Evolutionary conservation across 495 filamentous ascomycete genomes (phyloP), one percentile per base, ranked within the genome.

Genomic region (Bryoglossum gracile): DNA sequence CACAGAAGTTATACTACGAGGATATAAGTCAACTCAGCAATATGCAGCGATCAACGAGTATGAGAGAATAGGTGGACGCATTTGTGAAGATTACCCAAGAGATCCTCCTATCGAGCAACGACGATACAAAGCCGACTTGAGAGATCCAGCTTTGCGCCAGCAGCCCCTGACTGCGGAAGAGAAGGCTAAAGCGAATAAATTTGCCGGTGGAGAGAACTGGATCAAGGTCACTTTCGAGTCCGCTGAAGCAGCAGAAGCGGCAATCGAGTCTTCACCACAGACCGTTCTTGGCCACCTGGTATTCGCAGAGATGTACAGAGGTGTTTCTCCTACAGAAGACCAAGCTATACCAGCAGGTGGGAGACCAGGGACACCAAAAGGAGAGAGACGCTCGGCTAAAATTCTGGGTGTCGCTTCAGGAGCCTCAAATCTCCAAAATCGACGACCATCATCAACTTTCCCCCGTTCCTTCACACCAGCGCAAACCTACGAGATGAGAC

Each of bases 221-320:
- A 86, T 95, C 56, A 95, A 94, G 59, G 74, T 95, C 43, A 95
- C 89, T 1, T 95, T 91, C 55, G 87, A 94, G 65, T 88, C 84
- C 4, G 73, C 78, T 25, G 76, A 83, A 49, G 82, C 88, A 3
- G 89, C 88, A 16, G 85, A 89, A 40, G 73, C 78, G 28, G 89
- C 88, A 18, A 69, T 81, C 44, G 84, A 81, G 53, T 74, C 75
- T 53, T 89, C 84, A 26, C 89, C 89, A 0, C 84, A 89, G 62
- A 74, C 73, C 45, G 80, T 94, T 30, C 73, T 86, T 39, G 87
- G 87, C 2, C 76, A 88, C 58, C 64, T 82, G 30, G 82, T 94
- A 23, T 85, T 78, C 60, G 89, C 85, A 40, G 87, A 95, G 67
- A 71, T 73, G 10, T 95, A 87, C 53, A 70, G 77, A 50, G 84